phyloP scores from a whole-genome alignment of 139 green algal genomes.

The Astrephomene gubernaculifera region DNA sequence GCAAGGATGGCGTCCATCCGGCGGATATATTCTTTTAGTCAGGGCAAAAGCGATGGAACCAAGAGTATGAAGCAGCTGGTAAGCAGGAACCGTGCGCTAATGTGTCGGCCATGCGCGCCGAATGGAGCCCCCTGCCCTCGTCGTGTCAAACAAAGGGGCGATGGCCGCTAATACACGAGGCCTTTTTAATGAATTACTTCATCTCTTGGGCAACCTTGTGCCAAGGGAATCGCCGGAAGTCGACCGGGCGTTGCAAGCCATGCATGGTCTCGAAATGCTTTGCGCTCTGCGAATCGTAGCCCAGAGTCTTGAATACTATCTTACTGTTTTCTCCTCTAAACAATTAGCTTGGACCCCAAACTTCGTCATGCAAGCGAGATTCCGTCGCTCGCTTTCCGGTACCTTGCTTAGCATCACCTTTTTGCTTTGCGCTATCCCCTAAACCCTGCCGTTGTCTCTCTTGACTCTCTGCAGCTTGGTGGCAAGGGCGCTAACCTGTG shows the following conservation, averaged over 20 bases:
- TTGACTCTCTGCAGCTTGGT: constrained; percentile 61
- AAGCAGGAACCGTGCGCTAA: constrained; percentile 6
- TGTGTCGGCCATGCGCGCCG: not conserved
- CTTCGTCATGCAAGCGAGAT: not conserved
- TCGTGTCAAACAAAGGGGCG: not conserved
- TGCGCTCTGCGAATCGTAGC: not conserved
- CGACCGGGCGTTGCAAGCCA: no score
- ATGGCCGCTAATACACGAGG: not conserved
- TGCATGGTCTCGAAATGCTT: no score
- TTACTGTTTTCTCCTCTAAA: not conserved
- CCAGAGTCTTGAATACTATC: not conserved
- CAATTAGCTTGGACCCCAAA: not conserved
- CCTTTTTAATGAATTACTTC: not conserved
- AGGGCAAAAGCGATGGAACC: constrained; percentile 63
- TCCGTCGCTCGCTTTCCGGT: not conserved
- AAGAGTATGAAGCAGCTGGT: constrained; percentile 77
- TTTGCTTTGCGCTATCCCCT: not conserved
- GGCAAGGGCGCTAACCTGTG: constrained; percentile 90
- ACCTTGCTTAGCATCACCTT: not conserved
- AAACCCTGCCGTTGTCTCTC: not conserved
- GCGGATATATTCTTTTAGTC: constrained; percentile 70
- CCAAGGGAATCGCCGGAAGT: no score
- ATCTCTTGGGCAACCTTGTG: no score
- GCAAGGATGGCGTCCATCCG: constrained; percentile 23
- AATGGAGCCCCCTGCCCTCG: not conserved